Evolutionary conservation across 169 alveolate genomes (phyloP).

Genomic region (Cryptosporidium canis): DNA sequence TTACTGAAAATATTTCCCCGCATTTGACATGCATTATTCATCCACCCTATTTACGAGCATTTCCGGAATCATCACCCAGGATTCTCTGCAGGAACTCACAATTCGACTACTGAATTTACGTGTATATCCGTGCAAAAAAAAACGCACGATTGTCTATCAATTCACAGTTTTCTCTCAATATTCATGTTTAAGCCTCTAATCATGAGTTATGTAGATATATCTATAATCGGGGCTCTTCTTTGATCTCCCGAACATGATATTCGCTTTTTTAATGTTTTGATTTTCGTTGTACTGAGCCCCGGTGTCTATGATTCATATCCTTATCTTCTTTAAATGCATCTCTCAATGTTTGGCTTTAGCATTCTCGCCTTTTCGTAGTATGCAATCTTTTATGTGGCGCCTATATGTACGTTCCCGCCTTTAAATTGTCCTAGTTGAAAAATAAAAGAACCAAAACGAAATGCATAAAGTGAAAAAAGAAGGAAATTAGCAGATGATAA

Average conservation of each 20-base stretch:
- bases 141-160: not conserved
- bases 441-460: not conserved
- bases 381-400: constrained; percentile 1
- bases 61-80: not conserved
- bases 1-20: too few species aligned
- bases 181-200: not conserved
- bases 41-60: too few species aligned
- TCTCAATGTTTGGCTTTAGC: not conserved
- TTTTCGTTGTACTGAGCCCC: not conserved
- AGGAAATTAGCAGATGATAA: constrained; percentile 11
- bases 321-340: not conserved
- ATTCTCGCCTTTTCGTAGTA: not conserved
- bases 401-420: not conserved
- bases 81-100: not conserved
- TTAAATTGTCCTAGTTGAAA: not conserved
- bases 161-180: constrained; percentile 3
- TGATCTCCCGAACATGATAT: not conserved
- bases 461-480: not conserved
- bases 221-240: not conserved
- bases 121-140: not conserved
- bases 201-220: not conserved
- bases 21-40: too few species aligned
- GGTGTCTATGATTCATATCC: not conserved
- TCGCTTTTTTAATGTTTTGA: not conserved
- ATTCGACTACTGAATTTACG: not conserved